Evolutionary conservation across 2,329 filamentous ascomycete genomes (phyloP).

Genomic region (Geoglossum cookeanum): DNA sequence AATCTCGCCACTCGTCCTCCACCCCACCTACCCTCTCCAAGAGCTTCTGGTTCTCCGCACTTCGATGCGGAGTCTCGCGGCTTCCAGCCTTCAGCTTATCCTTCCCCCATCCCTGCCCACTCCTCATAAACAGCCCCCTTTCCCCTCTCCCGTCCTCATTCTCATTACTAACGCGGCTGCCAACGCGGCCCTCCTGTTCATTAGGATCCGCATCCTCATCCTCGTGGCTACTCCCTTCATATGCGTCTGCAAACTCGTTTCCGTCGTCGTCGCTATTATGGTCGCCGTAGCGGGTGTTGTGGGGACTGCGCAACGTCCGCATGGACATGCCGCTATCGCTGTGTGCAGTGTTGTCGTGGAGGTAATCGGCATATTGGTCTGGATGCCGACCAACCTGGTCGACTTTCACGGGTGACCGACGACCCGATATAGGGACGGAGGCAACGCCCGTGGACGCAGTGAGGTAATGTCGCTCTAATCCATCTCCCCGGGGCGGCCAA

Average conservation of each 20-base stretch:
- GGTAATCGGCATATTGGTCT: not conserved
- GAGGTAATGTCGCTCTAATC: not conserved
- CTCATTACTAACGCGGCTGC: not conserved
- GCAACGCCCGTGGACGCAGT: not conserved
- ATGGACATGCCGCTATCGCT: not conserved
- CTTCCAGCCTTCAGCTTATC: not conserved
- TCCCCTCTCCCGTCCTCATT: not conserved
- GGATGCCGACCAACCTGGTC: not conserved
- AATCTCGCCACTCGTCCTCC: slow-evolving; percentile 1
- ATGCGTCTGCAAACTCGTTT: not conserved
- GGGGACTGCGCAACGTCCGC: not conserved
- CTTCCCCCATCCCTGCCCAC: not conserved
- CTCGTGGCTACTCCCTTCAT: not conserved
- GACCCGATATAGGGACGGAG: not conserved
- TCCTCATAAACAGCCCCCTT: not conserved
- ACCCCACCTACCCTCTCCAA: not conserved
- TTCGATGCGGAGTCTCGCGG: not conserved
- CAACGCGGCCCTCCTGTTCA: not conserved
- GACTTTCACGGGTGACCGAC: not conserved
- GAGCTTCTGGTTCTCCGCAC: not conserved
- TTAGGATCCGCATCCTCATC: not conserved
- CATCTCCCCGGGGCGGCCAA: not conserved
- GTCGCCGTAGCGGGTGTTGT: not conserved
- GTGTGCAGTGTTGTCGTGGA: not conserved
- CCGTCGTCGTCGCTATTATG: not conserved